A percentile compares a stretch with the other conserved stretches of the same genome.
These are phyloP conservation scores for Ceratobasidium sp. DNA, from an alignment of 1,284 basidiomycete species.

Conservation along the genomic window DNA sequence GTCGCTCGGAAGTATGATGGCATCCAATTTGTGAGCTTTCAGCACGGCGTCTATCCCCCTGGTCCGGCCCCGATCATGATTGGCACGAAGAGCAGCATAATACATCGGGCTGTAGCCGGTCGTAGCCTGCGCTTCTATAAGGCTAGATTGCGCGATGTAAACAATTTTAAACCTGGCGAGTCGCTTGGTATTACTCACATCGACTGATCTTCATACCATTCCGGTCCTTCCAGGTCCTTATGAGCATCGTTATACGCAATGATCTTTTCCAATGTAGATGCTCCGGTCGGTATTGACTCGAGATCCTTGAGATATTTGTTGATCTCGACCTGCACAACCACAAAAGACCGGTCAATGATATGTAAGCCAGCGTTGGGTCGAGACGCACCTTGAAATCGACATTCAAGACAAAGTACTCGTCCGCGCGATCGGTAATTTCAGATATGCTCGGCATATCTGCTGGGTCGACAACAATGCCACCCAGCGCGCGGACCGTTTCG, in stretches of 20 bases:
- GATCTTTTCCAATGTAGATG: slow-evolving; percentile 67
- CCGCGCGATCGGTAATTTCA: slow-evolving; percentile 62
- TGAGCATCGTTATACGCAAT: slow-evolving; percentile 69
- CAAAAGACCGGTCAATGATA: slow-evolving; percentile 2
- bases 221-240: slow-evolving; percentile 64
- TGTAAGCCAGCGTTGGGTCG: neutral
- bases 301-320: slow-evolving; percentile 64
- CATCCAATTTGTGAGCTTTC: slow-evolving; percentile 66
- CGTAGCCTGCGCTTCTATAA: slow-evolving; percentile 58
- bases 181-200: slow-evolving; percentile 54
- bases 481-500: slow-evolving; percentile 63
- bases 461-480: slow-evolving; percentile 73
- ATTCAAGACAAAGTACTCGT: slow-evolving; percentile 68
- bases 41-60: slow-evolving; percentile 72
- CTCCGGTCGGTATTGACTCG: slow-evolving; percentile 66
- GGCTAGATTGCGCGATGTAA: slow-evolving; percentile 54
- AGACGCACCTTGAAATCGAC: slow-evolving; percentile 69
- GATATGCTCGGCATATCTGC: slow-evolving; percentile 71
- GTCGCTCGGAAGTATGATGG: slow-evolving; percentile 68
- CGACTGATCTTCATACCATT: slow-evolving; percentile 65
- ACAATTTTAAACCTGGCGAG: neutral
- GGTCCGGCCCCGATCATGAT: slow-evolving; percentile 59
- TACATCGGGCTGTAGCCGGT: slow-evolving; percentile 58
- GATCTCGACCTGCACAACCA: slow-evolving; percentile 63
- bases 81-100: slow-evolving; percentile 59